These are phyloP conservation scores for Populus nigra DNA, from an alignment of 345 rosid genomes.

Conservation along the genomic window DNA sequence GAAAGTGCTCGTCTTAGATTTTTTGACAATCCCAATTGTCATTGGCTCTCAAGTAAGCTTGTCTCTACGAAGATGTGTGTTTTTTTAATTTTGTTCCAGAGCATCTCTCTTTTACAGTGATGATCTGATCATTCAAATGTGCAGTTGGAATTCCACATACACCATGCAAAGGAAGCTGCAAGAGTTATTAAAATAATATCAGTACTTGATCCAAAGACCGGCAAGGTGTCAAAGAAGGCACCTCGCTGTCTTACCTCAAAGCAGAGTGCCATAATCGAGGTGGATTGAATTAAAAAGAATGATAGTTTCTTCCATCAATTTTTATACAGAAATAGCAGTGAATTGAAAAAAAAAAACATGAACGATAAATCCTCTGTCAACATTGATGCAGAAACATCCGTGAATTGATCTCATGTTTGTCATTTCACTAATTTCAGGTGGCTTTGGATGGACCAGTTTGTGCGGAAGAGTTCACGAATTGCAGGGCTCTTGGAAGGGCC, in stretches of 20 bases:
- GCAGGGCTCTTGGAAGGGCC: constrained; percentile 86
- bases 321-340: not conserved
- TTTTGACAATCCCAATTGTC: constrained; percentile 66
- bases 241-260: constrained; percentile 78
- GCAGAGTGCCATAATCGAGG: constrained; percentile 86
- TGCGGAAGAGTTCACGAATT: constrained; percentile 59
- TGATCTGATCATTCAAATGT: constrained; percentile 17
- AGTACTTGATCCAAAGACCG: constrained; percentile 81
- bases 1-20: constrained; percentile 69
- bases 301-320: not conserved
- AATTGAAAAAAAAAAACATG: not conserved
- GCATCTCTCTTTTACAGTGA: not conserved
- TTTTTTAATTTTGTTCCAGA: not conserved
- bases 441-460: constrained; percentile 57
- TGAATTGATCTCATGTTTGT: constrained; percentile 4
- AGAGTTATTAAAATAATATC: constrained; percentile 58
- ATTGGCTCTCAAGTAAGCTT: constrained; percentile 74
- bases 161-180: constrained; percentile 85
- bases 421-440: constrained; percentile 44
- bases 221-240: constrained; percentile 67
- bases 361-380: too few relatives aligned
- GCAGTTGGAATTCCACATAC: constrained; percentile 90
- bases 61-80: not conserved
- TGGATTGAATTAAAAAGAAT: constrained; percentile 21
- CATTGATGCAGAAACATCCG: too few relatives aligned